Base-by-base conservation (phyloP, 2,329 filamentous ascomycete genomes). In the Cryoendolithus antarcticus region DNA sequence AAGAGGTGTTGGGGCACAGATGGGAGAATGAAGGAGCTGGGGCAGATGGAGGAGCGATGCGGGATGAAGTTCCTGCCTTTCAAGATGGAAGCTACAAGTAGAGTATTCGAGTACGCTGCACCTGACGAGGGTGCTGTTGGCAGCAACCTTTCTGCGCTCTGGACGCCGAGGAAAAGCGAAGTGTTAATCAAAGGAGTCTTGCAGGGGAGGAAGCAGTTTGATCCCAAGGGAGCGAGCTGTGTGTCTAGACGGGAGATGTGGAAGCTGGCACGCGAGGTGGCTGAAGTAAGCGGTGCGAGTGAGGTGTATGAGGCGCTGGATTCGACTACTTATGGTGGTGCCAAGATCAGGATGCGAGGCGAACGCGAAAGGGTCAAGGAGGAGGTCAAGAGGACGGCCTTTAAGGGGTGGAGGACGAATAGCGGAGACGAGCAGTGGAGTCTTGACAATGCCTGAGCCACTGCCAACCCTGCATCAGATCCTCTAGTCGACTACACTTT, bases 111-210 rank as follows among this genome's bases (percentile, higher is more conserved):
- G 0, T 80, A 70, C 44, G 82, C 79, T 1, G 57, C 59, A 15
- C 51, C 59, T 11, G 48, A 45, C 9, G 39, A 49, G 10, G 37
- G 43, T n/a, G 33, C 33, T 21, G 32, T 38, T n/a, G 56, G 59
- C 0, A 84, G 80, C 43, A 93, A 89, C 50, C 61, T 89, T 1
- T 78, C 84, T 1, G 74, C 77, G 0, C 69, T 80, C 0, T 74
- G 78, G 77, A 4, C 61, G 62, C 43, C 43, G 34, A 4, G 51
- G 37, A n/a, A 56, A 52, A 56, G 58, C 30, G 86, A 94, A 59
- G 78, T 77, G 0, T 66, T 93, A 6, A 76, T 95, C n/a, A 82
- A 81, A 9, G 89, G 89, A 0, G 77, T 88, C 4, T 62, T 89
- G 21, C 86, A 93, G 57, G 89, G 89, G 0, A 71, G 81, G 36